Base-by-base conservation (phyloP, 2,329 filamentous ascomycete genomes). In the Hansfordia pulvinata region DNA sequence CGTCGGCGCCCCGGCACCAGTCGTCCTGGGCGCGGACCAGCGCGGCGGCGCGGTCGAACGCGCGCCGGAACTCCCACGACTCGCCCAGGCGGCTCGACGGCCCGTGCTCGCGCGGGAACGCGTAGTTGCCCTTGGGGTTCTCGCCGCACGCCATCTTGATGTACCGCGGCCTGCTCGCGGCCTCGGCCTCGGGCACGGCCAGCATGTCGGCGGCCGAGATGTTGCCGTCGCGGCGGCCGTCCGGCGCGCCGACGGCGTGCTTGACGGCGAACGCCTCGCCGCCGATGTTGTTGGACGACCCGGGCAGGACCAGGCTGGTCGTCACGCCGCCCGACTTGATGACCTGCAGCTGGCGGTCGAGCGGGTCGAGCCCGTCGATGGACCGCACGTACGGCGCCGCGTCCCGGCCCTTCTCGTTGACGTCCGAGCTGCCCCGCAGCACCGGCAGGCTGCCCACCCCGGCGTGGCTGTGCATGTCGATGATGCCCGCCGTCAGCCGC, bases 131-230 rank as follows among this genome's bases (percentile, higher is more conserved):
- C 52, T 78, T 78, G 2, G 75, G 56, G 38, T 81, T 81, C 49
- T 81, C 76, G 19, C 76, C 76, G 35, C 75, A 81, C 0, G 76
- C 76, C 75, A 81, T 81, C 53, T 82, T 81, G 61, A 82, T 76
- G 46, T 77, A 81, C 12, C 76, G 61, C n/a, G n/a, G n/a, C n/a
- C n/a, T n/a, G n/a, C n/a, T n/a, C n/a, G n/a, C n/a, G 67, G 73
- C 76, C 32, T 56, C 67, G 13, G 60, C 58, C 21, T 76, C 72
- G 1, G 74, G 74, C 27, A 78, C 71, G 2, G 76, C 75, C 8
- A 80, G 56, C 54, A 80, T 60, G 36, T 77, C 68, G 14, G 58
- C 51, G 3, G 67, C 69, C 28, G 72, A 76, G 22, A 75, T 63
- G 44, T 80, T 75, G 10, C 60, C 52, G 44, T 80, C 75, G 10